Base-by-base conservation (phyloP, 768 basidiomycete genomes). In the Termitomyces sp. region DNA sequence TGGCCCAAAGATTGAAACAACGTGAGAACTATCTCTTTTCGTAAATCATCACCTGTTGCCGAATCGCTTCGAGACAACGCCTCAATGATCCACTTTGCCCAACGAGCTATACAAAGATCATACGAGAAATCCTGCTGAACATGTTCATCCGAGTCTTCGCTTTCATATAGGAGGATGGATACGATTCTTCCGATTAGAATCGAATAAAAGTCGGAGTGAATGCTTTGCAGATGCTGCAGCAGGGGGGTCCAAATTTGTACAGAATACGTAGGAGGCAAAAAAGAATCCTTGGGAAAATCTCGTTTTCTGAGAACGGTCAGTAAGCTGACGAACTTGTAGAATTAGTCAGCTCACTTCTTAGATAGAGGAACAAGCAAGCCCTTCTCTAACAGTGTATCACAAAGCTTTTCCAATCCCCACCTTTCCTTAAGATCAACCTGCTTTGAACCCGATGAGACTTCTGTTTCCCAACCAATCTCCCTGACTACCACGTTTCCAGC, bases 321-420 rank as follows among this genome's bases (percentile, higher is more conserved):
- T 76, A 77, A 31, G 20, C 15, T 24, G 37, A 7, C 26, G 18
- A 39, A 20, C 3, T 15, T 51, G 18, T 28, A 39, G 2, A 5
- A 26, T 13, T 26, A 52, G 26, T 28, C 28, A 49, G 20, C 81
- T 61, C 61, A 95, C 96, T 86, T 94, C 73, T 86, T 90, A 1
- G 92, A 88, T 2, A 89, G 62, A 8, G 96, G 94, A 4, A 98
- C 87, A 8, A 98, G 73, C 10, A 77, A 82, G 10, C 93, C 93
- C 59, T 80, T 82, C 56, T 84, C 85, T 50, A 90, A 63, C 13
- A 98, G 72, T 0, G 72, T 79, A 48, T 87, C 83, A 55, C 84
- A 86, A 2, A 98, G 70, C 36, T 72, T 71, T 54, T 90, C 87
- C 44, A 91, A 66, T 7, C 87, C 88, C 81, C 84, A 87, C 49